Base-by-base conservation (phyloP, 805 yeast species). In the Saccharomyces paradoxus region DNA sequence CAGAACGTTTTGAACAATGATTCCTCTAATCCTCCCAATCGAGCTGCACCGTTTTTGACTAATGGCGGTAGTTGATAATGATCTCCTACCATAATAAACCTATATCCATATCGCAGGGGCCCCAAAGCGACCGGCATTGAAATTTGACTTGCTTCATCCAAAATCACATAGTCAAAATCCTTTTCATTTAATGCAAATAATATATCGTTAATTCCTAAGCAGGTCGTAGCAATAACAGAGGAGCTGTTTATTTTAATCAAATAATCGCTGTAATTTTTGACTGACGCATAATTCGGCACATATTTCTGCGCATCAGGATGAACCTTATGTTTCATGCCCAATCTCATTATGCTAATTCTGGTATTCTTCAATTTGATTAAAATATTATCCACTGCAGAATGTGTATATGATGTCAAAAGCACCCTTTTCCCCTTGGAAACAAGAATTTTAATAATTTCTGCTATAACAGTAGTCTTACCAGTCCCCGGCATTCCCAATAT, bases 401-500 rank as follows among this genome's bases (percentile, higher is more conserved):
- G 95, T 0, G 99, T 94, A 64, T 88, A 90, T 0, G 96, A 87
- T 0, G 97, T 81, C 50, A 94, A 70, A 26, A 94, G 72, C 1
- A 94, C 85, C 0, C 86, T 76, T 64, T 87, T 87, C 1, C 81
- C 82, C 49, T 77, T 76, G 1, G 71, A 70, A 2, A 63, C 85
- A 29, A 94, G 66, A 46, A 79, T 73, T 55, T 79, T 76, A 47
- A 91, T 84, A 17, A 94, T 63, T 49, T 84, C 83, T 0, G 95
- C 86, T 53, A 94, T 90, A 0, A 91, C 87, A 0, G 98, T 89
- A 1, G 97, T 89, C 64, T 89, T 89, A 9, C 97, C 99, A 0
- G 98, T 94, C 3, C 99, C 99, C 0, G 99, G 99, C 99, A 94
- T 94, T 0, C 99, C 99, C 56, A 92, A 72, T 21, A 94, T 80